Evolutionary conservation across 495 filamentous ascomycete genomes (phyloP).

Genomic region (Massariosphaeria phaeospora): DNA sequence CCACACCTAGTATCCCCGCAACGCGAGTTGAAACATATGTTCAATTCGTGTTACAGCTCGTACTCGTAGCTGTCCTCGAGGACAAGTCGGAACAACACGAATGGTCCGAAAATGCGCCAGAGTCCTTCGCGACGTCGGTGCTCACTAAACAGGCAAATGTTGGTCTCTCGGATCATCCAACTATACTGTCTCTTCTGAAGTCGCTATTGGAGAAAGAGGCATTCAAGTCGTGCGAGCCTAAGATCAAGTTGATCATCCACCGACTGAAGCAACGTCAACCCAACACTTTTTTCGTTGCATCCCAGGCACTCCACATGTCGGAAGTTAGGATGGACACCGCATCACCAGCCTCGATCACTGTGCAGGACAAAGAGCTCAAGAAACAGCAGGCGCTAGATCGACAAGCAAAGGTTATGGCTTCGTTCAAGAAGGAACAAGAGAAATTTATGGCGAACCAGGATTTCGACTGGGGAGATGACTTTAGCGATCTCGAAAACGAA

Average conservation of each 20-base stretch:
- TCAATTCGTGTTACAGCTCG: slow-evolving; percentile 82
- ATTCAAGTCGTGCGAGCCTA: slow-evolving; percentile 75
- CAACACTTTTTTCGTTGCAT: slow-evolving; percentile 55
- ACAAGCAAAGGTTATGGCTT: slow-evolving; percentile 89
- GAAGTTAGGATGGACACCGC: slow-evolving; percentile 54
- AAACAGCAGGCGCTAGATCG: slow-evolving; percentile 83
- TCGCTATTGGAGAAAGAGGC: slow-evolving; percentile 67
- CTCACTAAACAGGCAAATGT: slow-evolving; percentile 53
- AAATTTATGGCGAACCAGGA: slow-evolving; percentile 84
- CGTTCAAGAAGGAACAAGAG: slow-evolving; percentile 95
- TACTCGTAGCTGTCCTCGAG: slow-evolving; percentile 76
- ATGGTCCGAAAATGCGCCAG: slow-evolving; percentile 42
- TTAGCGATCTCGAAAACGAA: slow-evolving; percentile 66
- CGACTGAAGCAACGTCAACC: slow-evolving; percentile 80
- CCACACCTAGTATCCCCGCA: slow-evolving; percentile 64
- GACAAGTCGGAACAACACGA: slow-evolving; percentile 61
- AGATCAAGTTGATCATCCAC: slow-evolving; percentile 78
- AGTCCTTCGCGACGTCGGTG: slow-evolving; percentile 66
- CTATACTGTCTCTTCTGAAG: slow-evolving; percentile 39
- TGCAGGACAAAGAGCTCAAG: slow-evolving; percentile 73
- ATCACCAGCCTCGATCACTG: slow-evolving; percentile 52
- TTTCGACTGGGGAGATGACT: slow-evolving; percentile 75
- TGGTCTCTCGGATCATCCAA: slow-evolving; percentile 18
- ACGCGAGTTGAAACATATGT: slow-evolving; percentile 87
- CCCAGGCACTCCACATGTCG: slow-evolving; percentile 47